Percentiles rank a stretch among this genome's conserved stretches.
phyloP scores from a whole-genome alignment of 1,284 basidiomycete species.

The Neolentinus lepideus region DNA sequence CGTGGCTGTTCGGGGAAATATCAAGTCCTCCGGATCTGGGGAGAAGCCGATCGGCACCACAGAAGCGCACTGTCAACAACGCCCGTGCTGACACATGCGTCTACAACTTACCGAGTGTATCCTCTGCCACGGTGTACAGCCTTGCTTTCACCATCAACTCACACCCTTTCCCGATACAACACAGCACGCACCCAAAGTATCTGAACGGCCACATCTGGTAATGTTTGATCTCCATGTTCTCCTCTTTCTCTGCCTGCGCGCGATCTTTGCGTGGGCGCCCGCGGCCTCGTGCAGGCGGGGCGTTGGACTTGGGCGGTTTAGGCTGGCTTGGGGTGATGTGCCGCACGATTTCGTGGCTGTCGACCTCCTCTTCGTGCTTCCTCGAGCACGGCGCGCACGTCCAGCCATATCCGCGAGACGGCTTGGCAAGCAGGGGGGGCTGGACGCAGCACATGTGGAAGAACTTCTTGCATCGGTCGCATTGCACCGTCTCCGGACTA shows the following conservation, averaged over 20 bases:
- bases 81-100: neutral
- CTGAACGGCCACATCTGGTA: slow-evolving; percentile 95
- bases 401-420: slow-evolving; percentile 96
- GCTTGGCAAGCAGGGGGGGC: slow-evolving; percentile 92
- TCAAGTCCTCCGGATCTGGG: slow-evolving; percentile 86
- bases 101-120: slow-evolving; percentile 69
- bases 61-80: neutral
- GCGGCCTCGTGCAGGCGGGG: slow-evolving; percentile 55
- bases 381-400: slow-evolving; percentile 91
- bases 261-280: slow-evolving; percentile 71
- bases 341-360: slow-evolving; percentile 54
- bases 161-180: neutral
- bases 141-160: slow-evolving; percentile 29
- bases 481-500: slow-evolving; percentile 86
- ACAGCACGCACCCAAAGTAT: slow-evolving; percentile 82
- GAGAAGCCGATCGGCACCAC: neutral
- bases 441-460: slow-evolving; percentile 96
- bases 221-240: slow-evolving; percentile 70
- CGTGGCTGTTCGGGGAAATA: slow-evolving; percentile 88
- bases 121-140: slow-evolving; percentile 85
- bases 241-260: slow-evolving; percentile 62
- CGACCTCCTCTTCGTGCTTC: slow-evolving; percentile 84
- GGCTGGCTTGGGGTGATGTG: slow-evolving; percentile 38
- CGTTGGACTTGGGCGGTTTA: slow-evolving; percentile 57
- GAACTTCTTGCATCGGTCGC: slow-evolving; percentile 89